Base-by-base conservation (phyloP, 2,329 filamentous ascomycete species). In the Tolypocladium endophyticum region DNA sequence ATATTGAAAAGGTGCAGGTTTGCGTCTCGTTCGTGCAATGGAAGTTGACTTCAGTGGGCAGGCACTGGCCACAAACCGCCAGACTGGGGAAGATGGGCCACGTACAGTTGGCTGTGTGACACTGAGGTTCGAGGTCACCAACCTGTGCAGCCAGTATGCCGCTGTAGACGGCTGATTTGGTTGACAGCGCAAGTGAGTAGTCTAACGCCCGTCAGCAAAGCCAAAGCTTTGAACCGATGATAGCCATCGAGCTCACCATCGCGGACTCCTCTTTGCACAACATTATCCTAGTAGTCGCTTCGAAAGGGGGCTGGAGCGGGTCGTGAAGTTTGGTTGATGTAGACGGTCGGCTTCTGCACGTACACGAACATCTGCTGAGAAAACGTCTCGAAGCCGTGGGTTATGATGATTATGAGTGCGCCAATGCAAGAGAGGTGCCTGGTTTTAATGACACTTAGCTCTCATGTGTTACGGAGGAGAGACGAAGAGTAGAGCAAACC, bases 391-490 rank as follows among this genome's bases (percentile, higher is more conserved):
- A 76, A 74, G 3, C 72, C 72, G 30, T 73, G 70, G 2, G 69
- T 68, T 1, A 76, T 57, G 52, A 76, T 62, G 1, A 72, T 65
- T 50, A 75, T 73, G 35, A 68, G 60, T 1, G 73, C 73, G 3
- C 74, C 74, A n/a, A 75, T 64, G 55, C 73, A 76, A 1, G 72
- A 72, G 4, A 74, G 63, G 58, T 76, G 72, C 8, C 70, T 74
- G 55, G 35, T 36, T 36, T 16, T 8, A 54, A 23, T 28, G 16
- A n/a, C 39, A 2, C 4, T 9, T 50, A 20, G 36, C 64, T 65
- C 14, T 64, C 59, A n/a, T 43, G 12, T 12, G 5, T 63, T 18
- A 64, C 58, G 14, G 28, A 47, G 8, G 11, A 9, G 14, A n/a
- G 3, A 20, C 14, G 16, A 3, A 0, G 25, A 4, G n/a, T 12